These are phyloP conservation scores for Macaranga tanarius DNA, from an alignment of 441 rosid species.

Conservation along the genomic window DNA sequence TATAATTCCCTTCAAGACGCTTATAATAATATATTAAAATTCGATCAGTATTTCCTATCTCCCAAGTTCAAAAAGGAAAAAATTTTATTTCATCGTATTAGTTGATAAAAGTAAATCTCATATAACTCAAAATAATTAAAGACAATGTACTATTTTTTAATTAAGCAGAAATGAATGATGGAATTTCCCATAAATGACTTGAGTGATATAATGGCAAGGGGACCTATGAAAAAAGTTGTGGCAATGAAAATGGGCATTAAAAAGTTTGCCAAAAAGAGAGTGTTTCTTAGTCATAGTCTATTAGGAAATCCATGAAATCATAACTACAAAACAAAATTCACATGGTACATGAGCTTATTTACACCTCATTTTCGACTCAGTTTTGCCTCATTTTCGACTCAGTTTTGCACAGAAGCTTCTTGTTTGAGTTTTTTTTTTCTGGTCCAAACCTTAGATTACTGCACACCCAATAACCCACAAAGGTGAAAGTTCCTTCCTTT, in stretches of 20 bases:
- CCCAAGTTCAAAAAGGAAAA: no score
- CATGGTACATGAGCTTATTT: slow-evolving; percentile 28
- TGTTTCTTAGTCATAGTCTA: slow-evolving; percentile 35
- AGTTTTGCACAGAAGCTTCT: slow-evolving; percentile 9
- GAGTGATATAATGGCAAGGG: neutral
- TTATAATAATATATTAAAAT: no score
- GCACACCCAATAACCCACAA: neutral
- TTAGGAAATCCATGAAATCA: slow-evolving; percentile 43
- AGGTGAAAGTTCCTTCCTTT: slow-evolving; percentile 31
- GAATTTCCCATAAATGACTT: no score
- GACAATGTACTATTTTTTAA: no score
- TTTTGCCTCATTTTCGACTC: neutral
- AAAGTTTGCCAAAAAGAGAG: slow-evolving; percentile 15
- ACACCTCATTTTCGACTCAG: neutral
- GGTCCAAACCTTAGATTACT: neutral
- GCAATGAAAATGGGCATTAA: neutral
- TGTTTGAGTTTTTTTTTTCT: neutral
- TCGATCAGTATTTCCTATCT: no score
- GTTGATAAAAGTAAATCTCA: no score
- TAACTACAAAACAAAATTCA: slow-evolving; percentile 47
- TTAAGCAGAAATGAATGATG: no score
- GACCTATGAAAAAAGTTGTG: neutral
- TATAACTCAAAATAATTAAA: no score
- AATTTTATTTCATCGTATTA: no score
- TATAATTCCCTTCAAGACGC: no score